These are phyloP conservation scores for Yamadazyma triangularis DNA, from an alignment of 1,139 yeast species.

Conservation along the genomic window DNA sequence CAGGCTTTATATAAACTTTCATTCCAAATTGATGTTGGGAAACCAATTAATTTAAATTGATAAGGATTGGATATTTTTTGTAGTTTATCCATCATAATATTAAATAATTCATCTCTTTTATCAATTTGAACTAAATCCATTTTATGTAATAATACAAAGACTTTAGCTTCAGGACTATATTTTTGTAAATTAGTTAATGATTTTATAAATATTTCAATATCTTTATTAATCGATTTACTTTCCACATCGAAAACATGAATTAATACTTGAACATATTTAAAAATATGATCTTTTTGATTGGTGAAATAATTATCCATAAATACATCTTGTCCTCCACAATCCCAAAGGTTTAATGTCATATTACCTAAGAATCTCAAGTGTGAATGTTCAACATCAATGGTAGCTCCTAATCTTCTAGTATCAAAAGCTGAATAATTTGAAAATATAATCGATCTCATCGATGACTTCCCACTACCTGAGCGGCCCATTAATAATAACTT, in stretches of 20 bases:
- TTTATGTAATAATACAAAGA: slow-evolving; percentile 87
- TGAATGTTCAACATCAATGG: slow-evolving; percentile 96
- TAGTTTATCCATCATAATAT: slow-evolving; percentile 77
- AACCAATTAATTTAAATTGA: slow-evolving; percentile 79
- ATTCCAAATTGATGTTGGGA: slow-evolving; percentile 97
- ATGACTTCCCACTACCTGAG: slow-evolving; percentile 94
- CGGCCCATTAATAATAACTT: slow-evolving; percentile 69
- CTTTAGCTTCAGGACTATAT: slow-evolving; percentile 86
- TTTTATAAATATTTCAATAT: slow-evolving; percentile 84
- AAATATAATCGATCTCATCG: slow-evolving; percentile 94
- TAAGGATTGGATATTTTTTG: slow-evolving; percentile 74
- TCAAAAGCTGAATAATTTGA: slow-evolving; percentile 96
- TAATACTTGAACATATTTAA: slow-evolving; percentile 94
- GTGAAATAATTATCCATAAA: slow-evolving; percentile 93
- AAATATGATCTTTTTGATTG: slow-evolving; percentile 83
- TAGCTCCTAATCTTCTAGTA: slow-evolving; percentile 92
- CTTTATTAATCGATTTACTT: slow-evolving; percentile 85
- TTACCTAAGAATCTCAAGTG: slow-evolving; percentile 89
- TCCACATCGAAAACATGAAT: slow-evolving; percentile 97
- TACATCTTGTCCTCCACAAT: slow-evolving; percentile 97
- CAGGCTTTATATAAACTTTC: slow-evolving; percentile 95
- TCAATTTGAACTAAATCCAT: slow-evolving; percentile 93
- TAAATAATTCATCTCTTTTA: slow-evolving; percentile 78
- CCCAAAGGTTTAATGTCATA: slow-evolving; percentile 95
- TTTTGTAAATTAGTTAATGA: slow-evolving; percentile 78